Evolutionary conservation across 371 early-diverging fungal genomes (phyloP), one percentile per base, ranked within the genome.

Genomic region (Apophysomyces elegans): DNA sequence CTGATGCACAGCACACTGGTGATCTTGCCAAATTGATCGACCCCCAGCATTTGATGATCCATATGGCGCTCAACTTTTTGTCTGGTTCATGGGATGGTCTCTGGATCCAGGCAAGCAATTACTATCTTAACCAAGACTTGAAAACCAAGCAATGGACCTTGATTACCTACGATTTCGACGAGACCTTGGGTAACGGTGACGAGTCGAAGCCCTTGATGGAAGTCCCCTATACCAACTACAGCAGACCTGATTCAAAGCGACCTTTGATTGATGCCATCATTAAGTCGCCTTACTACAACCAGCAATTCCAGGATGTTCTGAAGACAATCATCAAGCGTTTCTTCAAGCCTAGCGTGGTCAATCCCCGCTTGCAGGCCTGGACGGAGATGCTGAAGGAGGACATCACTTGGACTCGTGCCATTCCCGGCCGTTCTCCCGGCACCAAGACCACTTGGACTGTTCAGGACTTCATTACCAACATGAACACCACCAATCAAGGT

Each of bases 111-210:
- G 81, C 79, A 26, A 76, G 75, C 44, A 86, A 86, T 67, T 86
- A 77, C 69, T 84, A 84, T 56, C 44, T 86, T 62, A 82, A 78
- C 54, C 71, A 86, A 46, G 78, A 86, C 61, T 66, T 84, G 18
- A 43, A 60, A 7, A 66, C 69, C 37, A 73, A 79, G 43, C 80
- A 79, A 56, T 86, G 86, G 86, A 69, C 71, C 44, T 70, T 81
- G 67, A 78, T 84, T 21, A 76, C 86, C 14, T 83, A 79, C 21
- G 86, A 84, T 59, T 86, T 86, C 59, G 86, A 86, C 56, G 87
- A 85, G 60, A 78, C 80, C 4, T 79, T 80, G 14, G 85, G 85
- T 35, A 80, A 80, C 56, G 83, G 83, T 37, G 54, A 50, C 9
- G 54, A 67, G 37, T 70, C 72, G 14, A 72, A 74, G 56, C 72